Percentiles rank a stretch among this genome's conserved stretches.
phyloP scores from a whole-genome alignment of 139 green algal genomes.

The Chlorella sp. region DNA sequence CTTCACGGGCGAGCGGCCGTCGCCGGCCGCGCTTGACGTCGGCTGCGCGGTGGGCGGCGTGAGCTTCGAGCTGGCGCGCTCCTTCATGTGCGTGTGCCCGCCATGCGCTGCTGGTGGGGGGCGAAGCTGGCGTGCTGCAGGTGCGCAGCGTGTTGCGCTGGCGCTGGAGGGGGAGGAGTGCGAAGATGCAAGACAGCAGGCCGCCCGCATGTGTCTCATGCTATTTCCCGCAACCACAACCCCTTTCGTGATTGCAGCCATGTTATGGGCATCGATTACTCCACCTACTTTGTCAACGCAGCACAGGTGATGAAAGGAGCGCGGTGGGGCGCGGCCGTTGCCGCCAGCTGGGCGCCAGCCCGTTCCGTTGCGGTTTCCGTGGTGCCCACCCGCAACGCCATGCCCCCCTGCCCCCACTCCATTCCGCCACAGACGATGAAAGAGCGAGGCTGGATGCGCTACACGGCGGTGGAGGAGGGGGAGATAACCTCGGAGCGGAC shows the following conservation, averaged over 20 bases:
- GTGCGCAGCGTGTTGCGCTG: too few relatives aligned
- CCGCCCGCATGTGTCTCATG: too few relatives aligned
- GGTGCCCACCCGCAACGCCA: background rate
- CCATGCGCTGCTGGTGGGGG: too few relatives aligned
- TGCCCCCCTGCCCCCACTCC: background rate
- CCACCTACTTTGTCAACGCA: conserved; percentile 43
- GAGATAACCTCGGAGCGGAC: conserved; percentile 52
- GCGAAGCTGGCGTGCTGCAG: too few relatives aligned
- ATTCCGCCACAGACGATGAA: conserved; percentile 51
- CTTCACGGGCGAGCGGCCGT: conserved; percentile 39
- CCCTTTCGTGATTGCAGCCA: too few relatives aligned
- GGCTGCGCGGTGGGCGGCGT: conserved; percentile 73
- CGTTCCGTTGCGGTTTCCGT: background rate
- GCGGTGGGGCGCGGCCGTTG: background rate
- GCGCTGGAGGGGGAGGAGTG: too few relatives aligned
- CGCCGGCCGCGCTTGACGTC: conserved; percentile 64
- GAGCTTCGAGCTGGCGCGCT: conserved; percentile 65
- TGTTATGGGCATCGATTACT: conserved; percentile 75
- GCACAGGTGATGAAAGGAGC: conserved; percentile 37
- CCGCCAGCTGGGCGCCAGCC: background rate
- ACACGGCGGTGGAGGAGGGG: conserved; percentile 60
- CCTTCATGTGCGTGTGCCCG: too few relatives aligned
- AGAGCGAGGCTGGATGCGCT: conserved; percentile 47
- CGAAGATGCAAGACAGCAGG: too few relatives aligned
- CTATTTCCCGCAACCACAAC: too few relatives aligned